Percentiles rank a stretch among this genome's conserved stretches.
Evolutionary conservation across 2,329 filamentous ascomycete genomes (phyloP).

Genomic region (Setomelanomma holmii): DNA sequence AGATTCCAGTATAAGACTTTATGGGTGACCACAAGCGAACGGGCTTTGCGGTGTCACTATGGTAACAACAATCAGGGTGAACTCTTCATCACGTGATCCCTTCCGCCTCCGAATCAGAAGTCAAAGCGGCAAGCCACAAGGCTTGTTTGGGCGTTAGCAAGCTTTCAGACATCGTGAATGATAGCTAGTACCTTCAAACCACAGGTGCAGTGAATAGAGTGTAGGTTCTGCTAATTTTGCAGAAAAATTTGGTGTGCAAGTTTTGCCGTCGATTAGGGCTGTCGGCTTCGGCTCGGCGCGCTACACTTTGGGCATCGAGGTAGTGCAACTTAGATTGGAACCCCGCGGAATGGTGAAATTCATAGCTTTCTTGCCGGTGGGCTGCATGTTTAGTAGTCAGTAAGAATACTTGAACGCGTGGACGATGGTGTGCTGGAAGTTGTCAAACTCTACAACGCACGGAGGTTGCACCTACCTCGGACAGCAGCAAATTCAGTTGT

Average conservation of each 20-base stretch:
- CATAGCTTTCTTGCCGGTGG: neutral
- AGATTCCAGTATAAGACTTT: neutral
- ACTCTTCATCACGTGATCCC: constrained; percentile 17
- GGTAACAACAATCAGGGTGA: constrained; percentile 12
- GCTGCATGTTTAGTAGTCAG: neutral
- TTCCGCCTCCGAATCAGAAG: constrained; percentile 10
- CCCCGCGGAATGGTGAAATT: neutral
- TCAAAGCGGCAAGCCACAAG: constrained; percentile 12
- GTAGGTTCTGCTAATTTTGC: neutral
- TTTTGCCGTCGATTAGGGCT: constrained; percentile 11
- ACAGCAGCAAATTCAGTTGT: too few relatives aligned
- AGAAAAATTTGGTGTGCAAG: constrained; percentile 13
- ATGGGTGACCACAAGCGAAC: constrained; percentile 20
- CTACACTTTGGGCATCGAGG: constrained; percentile 1
- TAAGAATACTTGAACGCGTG: too few relatives aligned
- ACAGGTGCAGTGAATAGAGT: neutral
- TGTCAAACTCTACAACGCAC: too few relatives aligned
- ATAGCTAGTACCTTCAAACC: constrained; percentile 9
- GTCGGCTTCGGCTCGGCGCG: constrained; percentile 24
- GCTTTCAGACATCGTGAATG: constrained; percentile 5
- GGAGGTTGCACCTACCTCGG: neutral
- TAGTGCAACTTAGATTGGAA: neutral
- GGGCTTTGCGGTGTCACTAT: neutral
- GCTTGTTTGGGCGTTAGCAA: constrained; percentile 17
- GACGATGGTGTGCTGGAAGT: neutral